These are phyloP conservation scores for Boeremia exigua DNA, from an alignment of 2,329 filamentous ascomycete species.

Conservation along the genomic window DNA sequence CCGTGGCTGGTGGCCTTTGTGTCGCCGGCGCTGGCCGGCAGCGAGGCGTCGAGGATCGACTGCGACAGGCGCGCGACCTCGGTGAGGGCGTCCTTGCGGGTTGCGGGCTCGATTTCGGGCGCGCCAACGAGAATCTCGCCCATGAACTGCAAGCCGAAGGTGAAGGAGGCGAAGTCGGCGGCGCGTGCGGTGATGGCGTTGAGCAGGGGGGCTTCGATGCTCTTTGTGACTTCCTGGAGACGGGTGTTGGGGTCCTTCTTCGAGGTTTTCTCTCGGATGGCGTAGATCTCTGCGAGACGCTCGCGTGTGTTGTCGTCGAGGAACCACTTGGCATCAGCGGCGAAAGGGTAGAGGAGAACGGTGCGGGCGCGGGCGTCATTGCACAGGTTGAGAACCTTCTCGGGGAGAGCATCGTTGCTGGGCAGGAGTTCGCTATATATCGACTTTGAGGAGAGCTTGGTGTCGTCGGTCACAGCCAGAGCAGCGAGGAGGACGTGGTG, in stretches of 20 bases:
- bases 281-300: slow-evolving; percentile 76
- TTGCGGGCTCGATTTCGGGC: slow-evolving; percentile 71
- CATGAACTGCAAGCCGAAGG: slow-evolving; percentile 87
- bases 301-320: slow-evolving; percentile 68
- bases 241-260: slow-evolving; percentile 87
- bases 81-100: slow-evolving; percentile 64
- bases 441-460: slow-evolving; percentile 82
- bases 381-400: slow-evolving; percentile 69
- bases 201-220: slow-evolving; percentile 77
- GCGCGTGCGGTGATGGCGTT: slow-evolving; percentile 73
- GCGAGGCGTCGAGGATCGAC: slow-evolving; percentile 44
- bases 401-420: slow-evolving; percentile 56
- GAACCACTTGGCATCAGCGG: slow-evolving; percentile 66
- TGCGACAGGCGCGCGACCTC: slow-evolving; percentile 62
- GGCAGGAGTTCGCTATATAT: slow-evolving; percentile 85
- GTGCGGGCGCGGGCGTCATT: slow-evolving; percentile 70
- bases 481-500: slow-evolving; percentile 84
- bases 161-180: slow-evolving; percentile 71
- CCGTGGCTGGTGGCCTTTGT: slow-evolving; percentile 63
- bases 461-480: slow-evolving; percentile 93
- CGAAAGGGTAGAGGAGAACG: slow-evolving; percentile 81
- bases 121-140: slow-evolving; percentile 80
- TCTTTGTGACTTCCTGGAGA: slow-evolving; percentile 75
- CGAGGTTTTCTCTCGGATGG: slow-evolving; percentile 80
- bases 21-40: slow-evolving; percentile 34